A percentile compares a stretch with the other conserved stretches of the same genome.
Evolutionary conservation across 164 flowering plant species (phyloP).

Genomic region (Malania oleifera): DNA sequence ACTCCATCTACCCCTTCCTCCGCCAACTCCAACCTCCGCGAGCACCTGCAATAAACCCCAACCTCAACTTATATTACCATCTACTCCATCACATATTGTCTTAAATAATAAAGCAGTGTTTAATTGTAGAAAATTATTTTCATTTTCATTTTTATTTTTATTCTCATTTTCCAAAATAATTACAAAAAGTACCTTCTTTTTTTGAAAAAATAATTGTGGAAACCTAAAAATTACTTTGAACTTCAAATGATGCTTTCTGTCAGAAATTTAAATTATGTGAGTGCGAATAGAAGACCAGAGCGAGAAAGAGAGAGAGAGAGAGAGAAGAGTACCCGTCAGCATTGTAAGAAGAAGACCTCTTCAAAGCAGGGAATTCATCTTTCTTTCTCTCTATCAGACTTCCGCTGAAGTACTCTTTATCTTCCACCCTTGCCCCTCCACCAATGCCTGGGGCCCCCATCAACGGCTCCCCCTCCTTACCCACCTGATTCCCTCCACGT

Average conservation of each 20-base stretch:
- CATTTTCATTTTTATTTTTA: too few species aligned
- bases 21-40: conserved; percentile 32
- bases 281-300: background rate
- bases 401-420: conserved; percentile 91
- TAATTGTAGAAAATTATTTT: too few species aligned
- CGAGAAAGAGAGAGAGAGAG: background rate
- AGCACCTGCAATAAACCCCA: conserved; percentile 26
- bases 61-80: too few species aligned
- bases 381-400: conserved; percentile 79
- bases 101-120: too few species aligned
- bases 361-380: conserved; percentile 41
- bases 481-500: conserved; percentile 31
- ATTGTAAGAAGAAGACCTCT: conserved; percentile 81
- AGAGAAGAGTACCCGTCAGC: conserved; percentile 57
- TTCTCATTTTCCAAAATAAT: background rate
- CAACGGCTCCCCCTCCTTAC: conserved; percentile 13
- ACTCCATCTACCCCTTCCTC: conserved; percentile 38
- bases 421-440: conserved; percentile 42
- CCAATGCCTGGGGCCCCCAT: conserved; percentile 22
- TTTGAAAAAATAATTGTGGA: background rate
- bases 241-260: conserved; percentile 5
- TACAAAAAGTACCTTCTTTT: background rate
- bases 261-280: background rate
- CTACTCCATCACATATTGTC: background rate
- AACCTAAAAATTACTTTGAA: background rate